phyloP scores from a whole-genome alignment of 805 yeast genomes.

The Schizosaccharomyces japonicus region DNA sequence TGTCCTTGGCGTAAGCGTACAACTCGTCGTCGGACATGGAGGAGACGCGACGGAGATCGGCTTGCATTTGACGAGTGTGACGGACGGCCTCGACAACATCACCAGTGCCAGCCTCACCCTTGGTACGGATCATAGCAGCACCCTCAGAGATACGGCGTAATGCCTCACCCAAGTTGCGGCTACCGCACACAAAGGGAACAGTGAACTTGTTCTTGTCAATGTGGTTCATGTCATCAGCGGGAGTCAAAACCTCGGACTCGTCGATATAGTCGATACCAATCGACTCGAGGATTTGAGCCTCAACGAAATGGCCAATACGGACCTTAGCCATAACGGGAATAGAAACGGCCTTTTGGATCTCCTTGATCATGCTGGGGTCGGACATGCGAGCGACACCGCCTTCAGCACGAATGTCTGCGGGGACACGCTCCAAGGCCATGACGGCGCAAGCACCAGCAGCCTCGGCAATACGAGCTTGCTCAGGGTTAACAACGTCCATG shows the following conservation, averaged over 20 bases:
- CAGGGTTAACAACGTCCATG: slow-evolving; percentile 25
- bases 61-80: slow-evolving; percentile 39
- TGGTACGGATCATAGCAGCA: slow-evolving; percentile 69
- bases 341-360: slow-evolving; percentile 37
- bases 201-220: slow-evolving; percentile 35
- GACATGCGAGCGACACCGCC: slow-evolving; percentile 74
- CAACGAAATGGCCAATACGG: slow-evolving; percentile 62
- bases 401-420: slow-evolving; percentile 61
- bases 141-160: slow-evolving; percentile 58
- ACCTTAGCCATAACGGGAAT: slow-evolving; percentile 59
- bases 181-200: slow-evolving; percentile 69
- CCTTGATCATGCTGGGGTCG: slow-evolving; percentile 56
- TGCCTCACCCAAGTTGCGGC: slow-evolving; percentile 61
- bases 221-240: slow-evolving; percentile 49
- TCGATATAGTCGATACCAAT: slow-evolving; percentile 58
- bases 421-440: slow-evolving; percentile 68
- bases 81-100: slow-evolving; percentile 63
- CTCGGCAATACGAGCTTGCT: slow-evolving; percentile 62
- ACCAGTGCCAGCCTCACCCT: slow-evolving; percentile 80
- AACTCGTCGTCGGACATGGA: slow-evolving; percentile 24
- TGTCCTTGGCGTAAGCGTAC: slow-evolving; percentile 27
- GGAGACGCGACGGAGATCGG: slow-evolving; percentile 28
- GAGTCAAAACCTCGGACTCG: slow-evolving; percentile 65
- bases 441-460: slow-evolving; percentile 74
- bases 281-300: slow-evolving; percentile 53